Evolutionary conservation across 805 yeast genomes (phyloP).

Genomic region (Priceomyces haplophilus): DNA sequence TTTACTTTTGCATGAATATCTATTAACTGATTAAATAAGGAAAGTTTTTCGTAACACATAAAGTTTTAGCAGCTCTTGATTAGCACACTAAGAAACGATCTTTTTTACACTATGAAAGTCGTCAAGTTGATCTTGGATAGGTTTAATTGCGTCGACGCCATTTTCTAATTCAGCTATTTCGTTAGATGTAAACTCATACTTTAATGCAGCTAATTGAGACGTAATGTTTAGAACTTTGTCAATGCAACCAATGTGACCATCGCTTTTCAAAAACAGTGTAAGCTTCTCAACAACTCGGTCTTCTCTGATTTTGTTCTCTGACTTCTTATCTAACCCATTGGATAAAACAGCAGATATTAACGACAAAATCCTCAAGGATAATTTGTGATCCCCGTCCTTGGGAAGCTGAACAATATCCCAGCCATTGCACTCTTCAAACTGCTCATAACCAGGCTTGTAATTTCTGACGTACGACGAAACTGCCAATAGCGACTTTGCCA

Average conservation of each 20-base stretch:
- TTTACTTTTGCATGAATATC: conserved; percentile 1
- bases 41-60: background rate
- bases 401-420: conserved; percentile 50
- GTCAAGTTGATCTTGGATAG: conserved; percentile 50
- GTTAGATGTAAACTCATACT: conserved; percentile 43
- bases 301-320: conserved; percentile 36
- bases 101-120: conserved; percentile 26
- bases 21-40: background rate
- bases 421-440: conserved; percentile 59
- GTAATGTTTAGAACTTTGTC: conserved; percentile 58
- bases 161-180: conserved; percentile 38
- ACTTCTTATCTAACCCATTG: conserved; percentile 44
- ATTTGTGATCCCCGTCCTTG: conserved; percentile 30
- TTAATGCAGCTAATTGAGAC: conserved; percentile 39
- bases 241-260: conserved; percentile 46
- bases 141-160: conserved; percentile 38
- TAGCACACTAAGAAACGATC: background rate
- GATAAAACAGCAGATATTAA: conserved; percentile 58
- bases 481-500: conserved; percentile 73
- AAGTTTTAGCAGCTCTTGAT: background rate
- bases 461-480: conserved; percentile 72
- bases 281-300: conserved; percentile 33
- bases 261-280: conserved; percentile 26
- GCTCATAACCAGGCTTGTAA: conserved; percentile 50
- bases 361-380: conserved; percentile 54